These are phyloP conservation scores for Brachypodium distachyon DNA, from an alignment of 202 grass and related monocot species.

Conservation along the genomic window DNA sequence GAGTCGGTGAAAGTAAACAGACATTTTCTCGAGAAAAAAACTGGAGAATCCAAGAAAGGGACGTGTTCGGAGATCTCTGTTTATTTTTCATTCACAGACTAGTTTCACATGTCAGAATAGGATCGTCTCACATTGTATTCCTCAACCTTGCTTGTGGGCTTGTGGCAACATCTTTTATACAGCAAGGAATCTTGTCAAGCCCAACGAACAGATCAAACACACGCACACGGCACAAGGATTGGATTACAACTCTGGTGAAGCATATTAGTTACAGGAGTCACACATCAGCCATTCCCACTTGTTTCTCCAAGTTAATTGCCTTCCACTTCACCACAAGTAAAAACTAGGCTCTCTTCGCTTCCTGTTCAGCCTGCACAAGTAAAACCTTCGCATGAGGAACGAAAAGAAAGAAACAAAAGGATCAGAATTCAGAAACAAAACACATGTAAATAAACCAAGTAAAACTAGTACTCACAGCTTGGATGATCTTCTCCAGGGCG, in stretches of 20 bases:
- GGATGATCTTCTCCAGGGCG: conserved; percentile 73
- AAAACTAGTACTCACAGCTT: conserved; percentile 34
- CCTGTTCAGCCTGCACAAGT: conserved; percentile 46
- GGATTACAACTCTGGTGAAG: background rate
- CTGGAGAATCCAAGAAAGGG: background rate
- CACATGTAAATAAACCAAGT: background rate
- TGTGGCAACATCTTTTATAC: background rate
- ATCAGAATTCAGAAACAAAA: background rate
- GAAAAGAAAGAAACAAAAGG: background rate
- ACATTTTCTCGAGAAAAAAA: too few relatives aligned
- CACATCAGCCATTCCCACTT: background rate
- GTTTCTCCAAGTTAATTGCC: background rate
- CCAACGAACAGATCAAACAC: conserved; percentile 14
- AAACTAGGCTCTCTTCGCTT: conserved; percentile 43
- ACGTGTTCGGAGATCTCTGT: background rate
- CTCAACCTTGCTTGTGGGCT: background rate
- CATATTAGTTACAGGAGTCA: background rate
- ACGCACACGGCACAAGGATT: conserved; percentile 1
- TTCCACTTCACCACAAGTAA: background rate
- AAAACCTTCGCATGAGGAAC: background rate
- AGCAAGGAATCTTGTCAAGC: background rate
- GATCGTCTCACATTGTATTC: conserved; percentile 4
- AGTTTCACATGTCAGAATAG: background rate
- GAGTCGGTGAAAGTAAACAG: background rate
- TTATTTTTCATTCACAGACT: background rate